These are phyloP conservation scores for Boletus rufocinnamomeus DNA, from an alignment of 768 basidiomycete genomes.

Conservation along the genomic window DNA sequence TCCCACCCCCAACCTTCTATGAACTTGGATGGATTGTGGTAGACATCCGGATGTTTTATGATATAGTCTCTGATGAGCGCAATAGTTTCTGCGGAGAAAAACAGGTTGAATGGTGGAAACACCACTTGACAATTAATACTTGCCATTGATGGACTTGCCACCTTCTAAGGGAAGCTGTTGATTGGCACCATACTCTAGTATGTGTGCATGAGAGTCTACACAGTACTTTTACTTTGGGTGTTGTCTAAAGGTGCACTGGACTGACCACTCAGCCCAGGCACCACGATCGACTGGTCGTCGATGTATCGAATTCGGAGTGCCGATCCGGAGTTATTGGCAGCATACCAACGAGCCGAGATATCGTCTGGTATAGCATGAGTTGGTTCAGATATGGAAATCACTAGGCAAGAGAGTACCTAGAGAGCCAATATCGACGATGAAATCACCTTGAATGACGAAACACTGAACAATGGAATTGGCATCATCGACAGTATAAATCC, in stretches of 20 bases:
- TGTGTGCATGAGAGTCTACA: constrained; percentile 79
- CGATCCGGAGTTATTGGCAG: constrained; percentile 25
- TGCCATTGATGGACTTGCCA: constrained; percentile 59
- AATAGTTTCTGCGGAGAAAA: constrained; percentile 53
- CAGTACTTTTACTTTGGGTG: neutral
- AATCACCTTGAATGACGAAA: constrained; percentile 53
- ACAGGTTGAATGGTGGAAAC: neutral
- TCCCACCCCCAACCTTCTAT: constrained; percentile 91
- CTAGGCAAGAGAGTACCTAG: constrained; percentile 44
- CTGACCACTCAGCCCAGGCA: constrained; percentile 75
- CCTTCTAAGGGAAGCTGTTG: constrained; percentile 65
- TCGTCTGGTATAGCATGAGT: constrained; percentile 37
- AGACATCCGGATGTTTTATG: constrained; percentile 55
- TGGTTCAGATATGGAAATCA: neutral
- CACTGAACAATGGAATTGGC: constrained; percentile 57
- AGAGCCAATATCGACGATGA: constrained; percentile 56
- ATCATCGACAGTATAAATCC: constrained; percentile 70
- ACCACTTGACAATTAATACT: neutral
- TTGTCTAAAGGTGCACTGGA: constrained; percentile 10
- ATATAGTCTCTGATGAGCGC: constrained; percentile 63
- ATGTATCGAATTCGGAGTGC: constrained; percentile 50
- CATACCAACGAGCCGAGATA: constrained; percentile 43
- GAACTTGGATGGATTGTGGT: constrained; percentile 56
- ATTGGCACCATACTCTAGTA: constrained; percentile 75
- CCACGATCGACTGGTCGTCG: constrained; percentile 56